Conservation (phyloP, 2,329 filamentous ascomycete species). For the Cordyceps javanica region DNA sequence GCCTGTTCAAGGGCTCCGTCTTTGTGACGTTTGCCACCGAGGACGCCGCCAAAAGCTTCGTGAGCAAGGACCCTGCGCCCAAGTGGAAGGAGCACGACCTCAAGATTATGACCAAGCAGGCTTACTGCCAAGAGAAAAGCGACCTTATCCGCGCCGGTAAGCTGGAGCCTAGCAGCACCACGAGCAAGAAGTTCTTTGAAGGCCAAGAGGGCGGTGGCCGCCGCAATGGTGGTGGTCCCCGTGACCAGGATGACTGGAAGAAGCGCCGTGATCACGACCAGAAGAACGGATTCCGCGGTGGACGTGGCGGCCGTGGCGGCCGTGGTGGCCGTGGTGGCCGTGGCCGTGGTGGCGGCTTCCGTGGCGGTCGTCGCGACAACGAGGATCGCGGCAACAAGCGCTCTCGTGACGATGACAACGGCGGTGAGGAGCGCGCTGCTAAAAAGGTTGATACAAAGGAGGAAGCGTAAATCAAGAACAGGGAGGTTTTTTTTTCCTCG, state of each 20-base stretch:
- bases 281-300: slow-evolving; percentile 50
- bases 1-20: slow-evolving; percentile 89
- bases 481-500: no score
- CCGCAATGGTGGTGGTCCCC: slow-evolving; percentile 33
- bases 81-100: slow-evolving; percentile 77
- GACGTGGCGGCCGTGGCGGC: slow-evolving; percentile 38
- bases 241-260: slow-evolving; percentile 56
- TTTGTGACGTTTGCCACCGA: slow-evolving; percentile 87
- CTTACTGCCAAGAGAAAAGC: slow-evolving; percentile 75
- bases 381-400: slow-evolving; percentile 38
- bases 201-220: slow-evolving; percentile 34
- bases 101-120: slow-evolving; percentile 79
- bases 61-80: slow-evolving; percentile 72
- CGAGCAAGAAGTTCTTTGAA: slow-evolving; percentile 42
- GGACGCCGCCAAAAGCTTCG: slow-evolving; percentile 73
- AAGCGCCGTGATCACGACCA: slow-evolving; percentile 56
- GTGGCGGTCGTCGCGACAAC: slow-evolving; percentile 29
- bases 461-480: slow-evolving; percentile 15
- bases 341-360: slow-evolving; percentile 34
- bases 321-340: slow-evolving; percentile 36
- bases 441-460: slow-evolving; percentile 58
- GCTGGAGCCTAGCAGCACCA: slow-evolving; percentile 50
- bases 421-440: slow-evolving; percentile 40
- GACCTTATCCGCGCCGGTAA: slow-evolving; percentile 65
- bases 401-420: slow-evolving; percentile 44